A percentile compares a stretch with the other conserved stretches of the same genome.
Conservation (phyloP, 1,139 yeast genomes). For the Debaryomyces nepalensis region DNA sequence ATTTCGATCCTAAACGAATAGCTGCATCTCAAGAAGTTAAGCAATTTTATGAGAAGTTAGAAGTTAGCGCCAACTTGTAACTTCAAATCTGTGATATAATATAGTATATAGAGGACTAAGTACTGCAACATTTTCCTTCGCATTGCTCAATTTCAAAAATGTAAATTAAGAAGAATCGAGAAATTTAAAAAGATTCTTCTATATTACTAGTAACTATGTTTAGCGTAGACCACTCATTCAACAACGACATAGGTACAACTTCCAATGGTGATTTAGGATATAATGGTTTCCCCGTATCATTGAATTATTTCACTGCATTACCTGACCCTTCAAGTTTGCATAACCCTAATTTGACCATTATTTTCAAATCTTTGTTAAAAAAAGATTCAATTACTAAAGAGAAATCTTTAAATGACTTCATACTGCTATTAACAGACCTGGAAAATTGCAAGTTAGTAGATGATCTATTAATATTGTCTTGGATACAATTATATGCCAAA, state of each 20-base stretch:
- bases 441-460: conserved; percentile 31
- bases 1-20: conserved; percentile 68
- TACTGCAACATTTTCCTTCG: not conserved
- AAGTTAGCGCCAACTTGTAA: conserved; percentile 13
- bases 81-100: not conserved
- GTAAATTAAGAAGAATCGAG: conserved; percentile 1
- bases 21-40: conserved; percentile 69
- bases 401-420: conserved; percentile 68
- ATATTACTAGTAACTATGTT: conserved; percentile 8
- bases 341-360: conserved; percentile 62
- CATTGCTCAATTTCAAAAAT: not conserved
- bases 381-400: conserved; percentile 85
- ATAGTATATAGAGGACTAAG: too few species aligned
- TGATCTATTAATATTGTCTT: conserved; percentile 60
- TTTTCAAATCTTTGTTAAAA: conserved; percentile 76
- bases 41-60: conserved; percentile 59
- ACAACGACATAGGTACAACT: not conserved
- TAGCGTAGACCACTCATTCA: conserved; percentile 1
- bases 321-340: conserved; percentile 70
- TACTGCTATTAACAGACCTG: conserved; percentile 28
- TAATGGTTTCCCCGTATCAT: conserved; percentile 68
- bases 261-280: conserved; percentile 39
- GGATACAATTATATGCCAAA: conserved; percentile 85
- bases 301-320: conserved; percentile 76
- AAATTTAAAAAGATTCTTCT: not conserved